phyloP scores from a whole-genome alignment of 2,329 filamentous ascomycete genomes.

The Rhynchosporium graminicola region DNA sequence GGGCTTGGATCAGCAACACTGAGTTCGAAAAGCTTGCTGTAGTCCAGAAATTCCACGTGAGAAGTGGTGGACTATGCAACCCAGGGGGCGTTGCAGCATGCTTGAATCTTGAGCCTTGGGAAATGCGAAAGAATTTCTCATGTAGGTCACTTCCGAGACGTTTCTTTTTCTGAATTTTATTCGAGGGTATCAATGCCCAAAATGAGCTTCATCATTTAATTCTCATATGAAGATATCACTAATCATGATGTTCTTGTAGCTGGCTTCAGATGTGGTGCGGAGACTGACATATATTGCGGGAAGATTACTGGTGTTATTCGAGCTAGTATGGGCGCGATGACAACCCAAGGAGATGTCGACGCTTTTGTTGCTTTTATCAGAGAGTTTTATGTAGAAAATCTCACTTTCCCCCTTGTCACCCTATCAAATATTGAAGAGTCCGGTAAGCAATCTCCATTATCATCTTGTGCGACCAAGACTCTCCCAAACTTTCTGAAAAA shows the following conservation, averaged over 20 bases:
- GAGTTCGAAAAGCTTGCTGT: conserved; percentile 87
- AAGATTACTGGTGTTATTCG: conserved; percentile 88
- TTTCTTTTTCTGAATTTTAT: neutral
- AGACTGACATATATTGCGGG: conserved; percentile 77
- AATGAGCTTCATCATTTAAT: neutral
- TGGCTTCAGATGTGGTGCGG: conserved; percentile 81
- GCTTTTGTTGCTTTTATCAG: conserved; percentile 69
- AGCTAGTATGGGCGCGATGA: conserved; percentile 89
- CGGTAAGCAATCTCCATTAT: conserved; percentile 40
- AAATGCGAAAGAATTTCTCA: conserved; percentile 83
- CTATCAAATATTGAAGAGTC: neutral
- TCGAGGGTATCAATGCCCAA: no score
- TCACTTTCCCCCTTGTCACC: neutral
- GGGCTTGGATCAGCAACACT: conserved; percentile 75
- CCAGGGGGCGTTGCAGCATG: conserved; percentile 79
- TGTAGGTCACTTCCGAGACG: neutral
- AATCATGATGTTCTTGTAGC: conserved; percentile 41
- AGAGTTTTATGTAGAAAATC: conserved; percentile 57
- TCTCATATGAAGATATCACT: neutral
- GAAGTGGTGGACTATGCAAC: conserved; percentile 89
- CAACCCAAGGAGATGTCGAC: conserved; percentile 71
- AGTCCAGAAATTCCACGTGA: conserved; percentile 77
- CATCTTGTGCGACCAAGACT: neutral
- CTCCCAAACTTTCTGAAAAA: neutral
- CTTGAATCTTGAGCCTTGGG: conserved; percentile 73